These are phyloP conservation scores for Colletotrichum acutatum DNA, from an alignment of 2,329 filamentous ascomycete species.

Conservation along the genomic window DNA sequence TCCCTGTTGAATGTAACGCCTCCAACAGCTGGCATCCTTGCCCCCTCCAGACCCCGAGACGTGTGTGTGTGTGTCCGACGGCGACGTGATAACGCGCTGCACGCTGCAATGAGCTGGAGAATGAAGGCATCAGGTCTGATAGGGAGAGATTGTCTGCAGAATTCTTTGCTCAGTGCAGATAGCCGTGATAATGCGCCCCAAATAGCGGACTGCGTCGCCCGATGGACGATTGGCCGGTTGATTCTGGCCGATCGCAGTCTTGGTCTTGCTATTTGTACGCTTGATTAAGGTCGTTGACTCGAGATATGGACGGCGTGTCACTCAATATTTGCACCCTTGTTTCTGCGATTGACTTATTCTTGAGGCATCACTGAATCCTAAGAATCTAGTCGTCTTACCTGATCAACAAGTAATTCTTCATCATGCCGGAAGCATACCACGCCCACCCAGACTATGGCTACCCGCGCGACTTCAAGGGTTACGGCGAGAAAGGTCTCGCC, in stretches of 20 bases:
- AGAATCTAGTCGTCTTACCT: background rate
- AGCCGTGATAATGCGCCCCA: background rate
- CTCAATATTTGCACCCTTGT: background rate
- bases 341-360: background rate
- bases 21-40: background rate
- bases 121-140: background rate
- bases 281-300: background rate
- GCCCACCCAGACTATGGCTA: conserved; percentile 44
- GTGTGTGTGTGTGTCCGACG: background rate
- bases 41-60: background rate
- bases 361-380: too few relatives aligned
- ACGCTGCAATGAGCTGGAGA: background rate
- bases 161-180: background rate
- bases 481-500: conserved; percentile 50
- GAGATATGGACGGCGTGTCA: background rate
- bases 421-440: conserved; percentile 43
- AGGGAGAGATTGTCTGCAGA: background rate
- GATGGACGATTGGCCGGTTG: background rate
- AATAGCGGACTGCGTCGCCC: background rate
- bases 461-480: conserved; percentile 49
- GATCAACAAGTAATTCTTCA: background rate
- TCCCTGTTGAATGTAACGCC: background rate
- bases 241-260: conserved; percentile 1
- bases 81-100: conserved; percentile 4
- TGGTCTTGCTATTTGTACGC: background rate